Evolutionary conservation across 306 rosid species (phyloP).

Genomic region (Crotalaria pallida): DNA sequence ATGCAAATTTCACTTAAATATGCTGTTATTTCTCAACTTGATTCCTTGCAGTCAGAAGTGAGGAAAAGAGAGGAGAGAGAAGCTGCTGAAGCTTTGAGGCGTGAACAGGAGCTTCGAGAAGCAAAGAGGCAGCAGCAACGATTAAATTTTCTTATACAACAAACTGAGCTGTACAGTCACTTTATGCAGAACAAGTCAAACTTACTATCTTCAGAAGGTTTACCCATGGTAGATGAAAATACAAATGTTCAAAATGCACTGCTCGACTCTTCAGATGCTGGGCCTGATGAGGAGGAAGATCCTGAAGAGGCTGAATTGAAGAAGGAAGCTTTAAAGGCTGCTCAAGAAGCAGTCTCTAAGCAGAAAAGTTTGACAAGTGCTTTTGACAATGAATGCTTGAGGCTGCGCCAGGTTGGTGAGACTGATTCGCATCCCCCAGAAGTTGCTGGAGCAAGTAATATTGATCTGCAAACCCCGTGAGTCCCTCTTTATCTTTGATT

Average conservation of each 20-base stretch:
- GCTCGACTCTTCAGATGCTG: conserved; percentile 40
- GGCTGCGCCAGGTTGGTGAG: conserved; percentile 75
- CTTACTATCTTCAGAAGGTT: conserved; percentile 58
- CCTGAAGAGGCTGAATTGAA: conserved; percentile 87
- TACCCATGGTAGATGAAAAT: conserved; percentile 46
- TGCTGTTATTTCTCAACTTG: conserved; percentile 10
- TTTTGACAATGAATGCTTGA: conserved; percentile 79
- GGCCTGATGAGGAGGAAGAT: conserved; percentile 63
- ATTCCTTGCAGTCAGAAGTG: conserved; percentile 64
- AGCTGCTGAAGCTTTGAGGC: conserved; percentile 95
- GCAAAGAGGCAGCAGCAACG: conserved; percentile 99
- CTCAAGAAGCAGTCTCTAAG: conserved; percentile 97
- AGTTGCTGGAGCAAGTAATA: conserved; percentile 88
- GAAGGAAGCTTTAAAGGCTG: conserved; percentile 91
- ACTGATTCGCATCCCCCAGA: conserved; percentile 59
- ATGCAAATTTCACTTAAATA: conserved; percentile 7
- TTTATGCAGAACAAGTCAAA: conserved; percentile 96
- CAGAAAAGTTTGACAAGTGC: conserved; percentile 80
- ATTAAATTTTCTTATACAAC: conserved; percentile 96
- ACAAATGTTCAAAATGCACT: conserved; percentile 44
- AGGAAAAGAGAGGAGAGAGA: conserved; percentile 93
- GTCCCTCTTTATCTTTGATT: conserved; percentile 21
- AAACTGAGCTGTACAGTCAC: conserved; percentile 97
- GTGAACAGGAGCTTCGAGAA: conserved; percentile 94
- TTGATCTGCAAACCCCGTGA: conserved; percentile 92